Conservation (phyloP, 2,329 filamentous ascomycete species). For the Fusarium sambucinum region DNA sequence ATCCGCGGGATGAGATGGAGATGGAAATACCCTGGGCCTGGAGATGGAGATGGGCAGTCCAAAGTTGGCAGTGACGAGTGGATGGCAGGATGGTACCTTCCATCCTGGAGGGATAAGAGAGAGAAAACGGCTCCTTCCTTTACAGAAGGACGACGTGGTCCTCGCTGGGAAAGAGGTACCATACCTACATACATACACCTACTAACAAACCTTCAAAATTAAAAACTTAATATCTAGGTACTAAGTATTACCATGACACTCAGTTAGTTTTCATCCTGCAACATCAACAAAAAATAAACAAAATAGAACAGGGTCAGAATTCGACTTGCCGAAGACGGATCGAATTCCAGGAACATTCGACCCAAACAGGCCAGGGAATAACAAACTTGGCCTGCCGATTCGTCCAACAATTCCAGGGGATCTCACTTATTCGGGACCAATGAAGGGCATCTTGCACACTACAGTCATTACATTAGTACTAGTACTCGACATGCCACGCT, state of each 20-base stretch:
- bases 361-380: constrained; percentile 41
- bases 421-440: constrained; percentile 13
- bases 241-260: background rate
- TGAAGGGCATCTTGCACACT: constrained; percentile 31
- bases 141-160: constrained; percentile 2
- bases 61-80: constrained; percentile 21
- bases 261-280: background rate
- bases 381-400: constrained; percentile 35
- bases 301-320: constrained; percentile 25
- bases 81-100: constrained; percentile 11
- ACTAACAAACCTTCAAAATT: too few species aligned
- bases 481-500: constrained; percentile 26
- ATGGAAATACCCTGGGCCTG: constrained; percentile 14
- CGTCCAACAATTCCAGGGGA: constrained; percentile 38
- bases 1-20: constrained; percentile 34
- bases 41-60: constrained; percentile 19
- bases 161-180: background rate
- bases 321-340: constrained; percentile 36
- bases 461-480: background rate
- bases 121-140: constrained; percentile 11
- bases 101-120: background rate
- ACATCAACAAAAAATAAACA: constrained; percentile 23
- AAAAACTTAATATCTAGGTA: too few species aligned
- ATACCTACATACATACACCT: too few species aligned
- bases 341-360: constrained; percentile 40